Evolutionary conservation across 2,329 filamentous ascomycete genomes (phyloP).

Genomic region (Aspergillus puulaauensis): DNA sequence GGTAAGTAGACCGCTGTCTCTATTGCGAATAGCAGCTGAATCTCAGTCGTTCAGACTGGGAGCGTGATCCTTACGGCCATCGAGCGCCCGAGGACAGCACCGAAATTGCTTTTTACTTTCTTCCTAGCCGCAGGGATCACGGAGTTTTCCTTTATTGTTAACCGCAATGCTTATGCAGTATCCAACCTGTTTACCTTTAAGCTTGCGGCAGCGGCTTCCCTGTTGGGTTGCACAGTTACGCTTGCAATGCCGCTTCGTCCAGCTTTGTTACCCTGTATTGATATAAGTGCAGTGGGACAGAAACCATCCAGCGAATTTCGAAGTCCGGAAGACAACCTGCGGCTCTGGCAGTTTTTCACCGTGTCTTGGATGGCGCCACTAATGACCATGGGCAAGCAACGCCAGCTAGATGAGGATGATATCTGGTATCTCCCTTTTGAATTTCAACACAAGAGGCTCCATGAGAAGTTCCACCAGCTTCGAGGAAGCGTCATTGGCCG

Average conservation of each 20-base stretch:
- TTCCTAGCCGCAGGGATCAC: constrained; percentile 35
- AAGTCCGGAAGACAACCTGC: constrained; percentile 76
- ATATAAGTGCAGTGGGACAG: constrained; percentile 60
- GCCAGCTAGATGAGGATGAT: constrained; percentile 73
- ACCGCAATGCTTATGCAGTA: constrained; percentile 11
- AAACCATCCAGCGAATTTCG: constrained; percentile 61
- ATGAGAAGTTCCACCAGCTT: constrained; percentile 71
- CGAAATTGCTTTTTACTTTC: constrained; percentile 37
- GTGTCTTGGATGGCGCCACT: constrained; percentile 80
- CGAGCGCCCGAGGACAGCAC: constrained; percentile 43
- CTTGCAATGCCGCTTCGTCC: constrained; percentile 70
- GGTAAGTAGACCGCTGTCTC: constrained; percentile 31
- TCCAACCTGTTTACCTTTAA: constrained; percentile 23
- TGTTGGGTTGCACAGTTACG: constrained; percentile 54
- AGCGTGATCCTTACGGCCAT: constrained; percentile 35
- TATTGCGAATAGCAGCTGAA: neutral
- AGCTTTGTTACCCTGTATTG: constrained; percentile 51
- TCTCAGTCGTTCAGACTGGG: constrained; percentile 29
- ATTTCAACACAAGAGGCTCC: constrained; percentile 76
- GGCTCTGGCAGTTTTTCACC: constrained; percentile 78
- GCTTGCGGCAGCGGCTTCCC: constrained; percentile 40
- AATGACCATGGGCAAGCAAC: constrained; percentile 62
- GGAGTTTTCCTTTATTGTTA: constrained; percentile 34
- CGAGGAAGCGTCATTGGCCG: constrained; percentile 69
- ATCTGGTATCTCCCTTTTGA: constrained; percentile 79